These are phyloP conservation scores for Usnea hakonensis DNA, from an alignment of 495 filamentous ascomycete species.

Conservation along the genomic window DNA sequence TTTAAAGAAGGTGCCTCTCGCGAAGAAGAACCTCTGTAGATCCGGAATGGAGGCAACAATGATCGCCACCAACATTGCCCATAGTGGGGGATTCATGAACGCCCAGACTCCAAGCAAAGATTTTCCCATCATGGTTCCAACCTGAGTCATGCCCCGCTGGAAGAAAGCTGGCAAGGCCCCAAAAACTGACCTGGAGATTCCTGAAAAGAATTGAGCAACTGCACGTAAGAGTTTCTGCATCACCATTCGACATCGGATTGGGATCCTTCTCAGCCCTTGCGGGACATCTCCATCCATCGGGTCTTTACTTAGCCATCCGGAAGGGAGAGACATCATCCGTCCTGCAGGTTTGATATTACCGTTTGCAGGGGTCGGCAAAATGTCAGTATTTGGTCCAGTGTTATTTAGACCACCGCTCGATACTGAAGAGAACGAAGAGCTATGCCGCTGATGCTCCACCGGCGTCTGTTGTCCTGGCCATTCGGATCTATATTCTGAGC, in stretches of 20 bases:
- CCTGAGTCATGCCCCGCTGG: constrained; percentile 44
- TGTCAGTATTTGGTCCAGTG: constrained; percentile 13
- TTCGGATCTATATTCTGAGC: constrained; percentile 10
- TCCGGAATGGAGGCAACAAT: constrained; percentile 83
- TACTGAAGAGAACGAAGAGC: constrained; percentile 21
- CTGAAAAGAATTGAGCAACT: background rate
- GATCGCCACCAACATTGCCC: constrained; percentile 89
- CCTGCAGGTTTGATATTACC: constrained; percentile 25
- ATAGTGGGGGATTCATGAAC: constrained; percentile 97
- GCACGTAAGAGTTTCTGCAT: background rate
- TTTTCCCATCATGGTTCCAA: constrained; percentile 35
- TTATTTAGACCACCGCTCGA: constrained; percentile 4
- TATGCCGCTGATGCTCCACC: constrained; percentile 21
- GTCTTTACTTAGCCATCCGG: constrained; percentile 16
- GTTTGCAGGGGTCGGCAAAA: constrained; percentile 26
- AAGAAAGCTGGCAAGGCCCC: constrained; percentile 48
- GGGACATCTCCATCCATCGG: background rate
- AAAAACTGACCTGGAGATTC: constrained; percentile 24
- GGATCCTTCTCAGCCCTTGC: constrained; percentile 5
- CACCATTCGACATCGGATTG: constrained; percentile 1
- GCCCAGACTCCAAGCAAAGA: constrained; percentile 67
- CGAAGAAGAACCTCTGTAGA: constrained; percentile 80
- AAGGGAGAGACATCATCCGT: constrained; percentile 9
- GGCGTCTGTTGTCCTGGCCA: constrained; percentile 27
- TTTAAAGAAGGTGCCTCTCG: constrained; percentile 78